Conservation (phyloP, 1,284 basidiomycete species). For the Thecaphora frezii region DNA sequence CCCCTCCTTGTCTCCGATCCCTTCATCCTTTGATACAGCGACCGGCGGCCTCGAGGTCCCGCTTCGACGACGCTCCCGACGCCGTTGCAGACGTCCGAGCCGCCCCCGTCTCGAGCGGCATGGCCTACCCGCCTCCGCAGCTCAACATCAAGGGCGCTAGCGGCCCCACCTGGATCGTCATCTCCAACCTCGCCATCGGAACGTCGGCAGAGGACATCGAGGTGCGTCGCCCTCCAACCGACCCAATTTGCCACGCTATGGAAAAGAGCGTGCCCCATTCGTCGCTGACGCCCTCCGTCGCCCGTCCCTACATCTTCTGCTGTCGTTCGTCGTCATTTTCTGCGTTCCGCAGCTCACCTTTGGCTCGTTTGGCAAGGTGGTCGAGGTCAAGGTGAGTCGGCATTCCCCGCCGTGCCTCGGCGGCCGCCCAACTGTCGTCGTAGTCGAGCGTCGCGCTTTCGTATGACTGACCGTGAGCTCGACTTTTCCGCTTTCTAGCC, state of each 20-base stretch:
- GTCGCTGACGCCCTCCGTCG: too few species aligned
- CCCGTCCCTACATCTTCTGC: too few species aligned
- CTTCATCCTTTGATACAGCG: constrained; percentile 67
- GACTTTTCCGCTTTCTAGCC: constrained; percentile 3
- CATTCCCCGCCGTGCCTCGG: too few species aligned
- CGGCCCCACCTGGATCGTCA: constrained; percentile 52
- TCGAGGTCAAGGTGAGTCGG: constrained; percentile 27
- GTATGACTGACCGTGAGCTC: background rate
- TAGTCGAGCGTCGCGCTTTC: too few species aligned
- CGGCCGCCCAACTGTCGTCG: too few species aligned
- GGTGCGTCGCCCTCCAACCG: constrained; percentile 5
- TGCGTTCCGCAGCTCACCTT: constrained; percentile 50
- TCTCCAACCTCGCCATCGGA: constrained; percentile 48
- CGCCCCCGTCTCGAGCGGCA: constrained; percentile 5
- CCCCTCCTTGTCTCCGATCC: background rate
- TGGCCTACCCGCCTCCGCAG: constrained; percentile 37
- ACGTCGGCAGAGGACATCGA: constrained; percentile 52
- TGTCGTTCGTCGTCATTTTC: too few species aligned
- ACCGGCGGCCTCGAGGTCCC: constrained; percentile 48
- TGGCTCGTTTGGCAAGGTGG: constrained; percentile 43
- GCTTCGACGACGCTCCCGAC: constrained; percentile 7
- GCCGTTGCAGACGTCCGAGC: constrained; percentile 3
- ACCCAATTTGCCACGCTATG: background rate
- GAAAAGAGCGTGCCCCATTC: background rate
- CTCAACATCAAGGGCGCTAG: constrained; percentile 49